Evolutionary conservation across 225 moss, liverwort and hornwort genomes (phyloP).

Genomic region (Ulota crispa): DNA sequence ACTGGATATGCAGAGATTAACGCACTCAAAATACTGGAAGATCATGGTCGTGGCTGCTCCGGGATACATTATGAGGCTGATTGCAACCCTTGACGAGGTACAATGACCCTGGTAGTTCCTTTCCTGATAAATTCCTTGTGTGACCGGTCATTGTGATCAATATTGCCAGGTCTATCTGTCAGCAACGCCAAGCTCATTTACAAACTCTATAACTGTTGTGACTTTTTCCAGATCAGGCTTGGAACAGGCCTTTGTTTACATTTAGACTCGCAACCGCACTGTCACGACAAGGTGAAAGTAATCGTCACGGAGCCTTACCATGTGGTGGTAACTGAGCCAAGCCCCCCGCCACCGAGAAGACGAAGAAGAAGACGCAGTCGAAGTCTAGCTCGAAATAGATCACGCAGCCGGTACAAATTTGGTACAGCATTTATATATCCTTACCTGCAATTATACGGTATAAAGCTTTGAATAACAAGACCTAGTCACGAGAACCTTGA

Average conservation of each 20-base stretch:
- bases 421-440: conserved; percentile 17
- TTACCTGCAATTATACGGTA: neutral
- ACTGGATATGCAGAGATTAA: conserved; percentile 26
- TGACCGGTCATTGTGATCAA: neutral
- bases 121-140: neutral
- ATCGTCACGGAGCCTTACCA: neutral
- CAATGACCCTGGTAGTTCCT: neutral
- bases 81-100: conserved; percentile 46
- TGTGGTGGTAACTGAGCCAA: conserved; percentile 9
- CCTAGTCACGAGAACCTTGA: neutral
- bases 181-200: neutral
- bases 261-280: conserved; percentile 31
- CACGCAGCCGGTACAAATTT: conserved; percentile 28
- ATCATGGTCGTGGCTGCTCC: conserved; percentile 36
- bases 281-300: conserved; percentile 24
- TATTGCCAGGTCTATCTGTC: neutral
- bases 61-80: conserved; percentile 36
- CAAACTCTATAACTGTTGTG: conserved; percentile 12
- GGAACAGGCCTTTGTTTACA: conserved; percentile 41
- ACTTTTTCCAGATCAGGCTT: conserved; percentile 47
- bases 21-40: conserved; percentile 33
- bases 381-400: conserved; percentile 37
- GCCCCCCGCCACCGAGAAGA: neutral
- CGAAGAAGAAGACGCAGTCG: conserved; percentile 15
- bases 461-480: neutral